A percentile compares a stretch with the other conserved stretches of the same genome.
phyloP scores from a whole-genome alignment of 441 rosid genomes.

The Melianthus villosus region DNA sequence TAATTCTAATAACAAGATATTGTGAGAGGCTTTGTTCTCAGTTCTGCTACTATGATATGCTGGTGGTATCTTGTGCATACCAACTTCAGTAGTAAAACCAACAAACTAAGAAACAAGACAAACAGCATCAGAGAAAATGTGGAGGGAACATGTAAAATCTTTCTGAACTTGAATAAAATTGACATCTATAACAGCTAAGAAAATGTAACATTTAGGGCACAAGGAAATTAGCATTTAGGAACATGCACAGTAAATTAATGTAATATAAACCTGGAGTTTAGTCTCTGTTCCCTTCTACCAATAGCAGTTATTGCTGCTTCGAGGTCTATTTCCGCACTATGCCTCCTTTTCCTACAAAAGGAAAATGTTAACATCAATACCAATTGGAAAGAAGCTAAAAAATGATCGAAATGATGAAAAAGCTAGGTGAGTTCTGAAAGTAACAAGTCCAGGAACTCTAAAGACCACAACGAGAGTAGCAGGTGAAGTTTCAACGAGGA shows the following conservation, averaged over 20 bases:
- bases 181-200: conserved; percentile 10
- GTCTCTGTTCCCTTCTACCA: conserved; percentile 12
- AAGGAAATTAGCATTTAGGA: conserved; percentile 27
- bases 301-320: conserved; percentile 3
- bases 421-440: too few species aligned
- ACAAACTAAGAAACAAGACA: too few species aligned
- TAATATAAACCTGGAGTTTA: conserved; percentile 23
- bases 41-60: too few species aligned
- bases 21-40: too few species aligned
- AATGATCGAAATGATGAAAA: too few species aligned
- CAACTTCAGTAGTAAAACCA: too few species aligned
- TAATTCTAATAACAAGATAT: too few species aligned
- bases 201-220: conserved; percentile 22
- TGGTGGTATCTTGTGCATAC: too few species aligned
- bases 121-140: too few species aligned
- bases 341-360: conserved; percentile 37
- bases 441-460: not conserved
- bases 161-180: not conserved
- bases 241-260: conserved; percentile 12
- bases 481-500: too few species aligned
- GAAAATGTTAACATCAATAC: not conserved
- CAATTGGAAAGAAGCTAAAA: too few species aligned
- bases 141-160: not conserved
- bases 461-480: too few species aligned
- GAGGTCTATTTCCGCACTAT: conserved; percentile 11